Evolutionary conservation across 2,329 filamentous ascomycete genomes (phyloP), one percentile per base, ranked within the genome.

Genomic region (Hawksworthiomyces lignivorus): DNA sequence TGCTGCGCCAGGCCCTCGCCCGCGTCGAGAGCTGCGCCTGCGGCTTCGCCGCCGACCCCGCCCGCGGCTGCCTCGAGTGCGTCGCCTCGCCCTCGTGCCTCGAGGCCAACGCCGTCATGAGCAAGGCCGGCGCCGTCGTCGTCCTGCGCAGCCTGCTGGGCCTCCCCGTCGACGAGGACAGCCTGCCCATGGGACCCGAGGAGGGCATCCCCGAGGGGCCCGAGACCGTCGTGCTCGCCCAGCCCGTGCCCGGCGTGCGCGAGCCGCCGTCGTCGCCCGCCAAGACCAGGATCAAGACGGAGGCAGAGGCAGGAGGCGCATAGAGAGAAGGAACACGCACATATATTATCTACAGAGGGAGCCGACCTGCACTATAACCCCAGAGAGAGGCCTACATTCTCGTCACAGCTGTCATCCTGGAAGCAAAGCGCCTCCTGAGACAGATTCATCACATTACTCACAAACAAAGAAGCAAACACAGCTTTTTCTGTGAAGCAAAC

Each of bases 31-130:
- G 68, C 2, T 98, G 92, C 54, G 66, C 70, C 29, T 97, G 51
- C 17, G 35, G 35, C 7, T 17, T 43, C 12, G 36, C 89, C 55
- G 62, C 78, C 10, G 90, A 90, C 0, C 96, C 19, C 88, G 94
- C 60, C 96, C 96, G 92, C 60, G 92, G 92, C 0, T 97, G 92
- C 61, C 65, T 90, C 18, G 90, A 95, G 61, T 98, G 92, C 61
- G 88, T 94, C 32, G 87, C 84, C 49, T 84, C 82, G 48, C 86
- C 94, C 60, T 65, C 77, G 41, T 97, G 92, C 60, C 87, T 84
- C 60, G 79, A 95, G 61, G 76, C 80, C 41, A 96, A 96, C 57
- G 77, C 86, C 55, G 88, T 97, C 9, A 92, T 96, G 83, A 92
- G 85, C 56, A 97, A 96, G 62, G 86, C 83, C 1, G 90, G 90